A percentile compares a stretch with the other conserved stretches of the same genome.
phyloP scores from a whole-genome alignment of 108 stramenopile genomes.

The Discostella stelligeroides region DNA sequence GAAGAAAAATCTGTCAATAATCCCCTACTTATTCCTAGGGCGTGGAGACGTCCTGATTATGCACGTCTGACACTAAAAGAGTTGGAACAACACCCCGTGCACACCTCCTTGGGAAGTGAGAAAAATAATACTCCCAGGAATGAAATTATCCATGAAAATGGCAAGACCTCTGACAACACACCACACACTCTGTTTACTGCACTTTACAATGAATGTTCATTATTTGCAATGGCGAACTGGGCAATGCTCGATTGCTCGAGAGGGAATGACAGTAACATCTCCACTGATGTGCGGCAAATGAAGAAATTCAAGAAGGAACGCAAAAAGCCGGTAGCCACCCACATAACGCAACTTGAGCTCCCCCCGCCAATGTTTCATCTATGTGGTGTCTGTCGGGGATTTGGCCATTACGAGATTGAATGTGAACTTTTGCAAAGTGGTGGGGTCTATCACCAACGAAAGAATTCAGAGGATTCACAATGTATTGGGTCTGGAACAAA shows the following conservation, averaged over 20 bases:
- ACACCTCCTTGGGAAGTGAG: background rate
- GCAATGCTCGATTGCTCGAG: slow-evolving; percentile 24
- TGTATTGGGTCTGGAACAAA: slow-evolving; percentile 2
- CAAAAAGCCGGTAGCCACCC: background rate
- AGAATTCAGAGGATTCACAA: background rate
- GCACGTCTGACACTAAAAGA: slow-evolving; percentile 21
- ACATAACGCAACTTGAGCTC: slow-evolving; percentile 8
- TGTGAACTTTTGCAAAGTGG: slow-evolving; percentile 39
- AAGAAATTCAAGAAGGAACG: slow-evolving; percentile 20
- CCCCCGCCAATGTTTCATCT: slow-evolving; percentile 35
- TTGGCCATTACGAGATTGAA: slow-evolving; percentile 68
- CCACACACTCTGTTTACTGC: slow-evolving; percentile 14
- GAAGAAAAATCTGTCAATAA: background rate
- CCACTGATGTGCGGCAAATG: background rate
- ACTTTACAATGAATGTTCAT: slow-evolving; percentile 54
- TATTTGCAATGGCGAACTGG: slow-evolving; percentile 51
- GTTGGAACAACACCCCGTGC: slow-evolving; percentile 23
- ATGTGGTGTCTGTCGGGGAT: slow-evolving; percentile 50
- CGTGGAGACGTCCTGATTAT: slow-evolving; percentile 37
- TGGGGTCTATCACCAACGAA: background rate
- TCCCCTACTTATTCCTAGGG: slow-evolving; percentile 22
- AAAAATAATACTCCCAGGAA: background rate
- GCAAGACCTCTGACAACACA: background rate
- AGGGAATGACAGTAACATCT: background rate
- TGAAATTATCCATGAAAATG: background rate